A percentile compares a stretch with the other conserved stretches of the same genome.
phyloP scores from a whole-genome alignment of 495 filamentous ascomycete genomes.

The Penicillium angulare region DNA sequence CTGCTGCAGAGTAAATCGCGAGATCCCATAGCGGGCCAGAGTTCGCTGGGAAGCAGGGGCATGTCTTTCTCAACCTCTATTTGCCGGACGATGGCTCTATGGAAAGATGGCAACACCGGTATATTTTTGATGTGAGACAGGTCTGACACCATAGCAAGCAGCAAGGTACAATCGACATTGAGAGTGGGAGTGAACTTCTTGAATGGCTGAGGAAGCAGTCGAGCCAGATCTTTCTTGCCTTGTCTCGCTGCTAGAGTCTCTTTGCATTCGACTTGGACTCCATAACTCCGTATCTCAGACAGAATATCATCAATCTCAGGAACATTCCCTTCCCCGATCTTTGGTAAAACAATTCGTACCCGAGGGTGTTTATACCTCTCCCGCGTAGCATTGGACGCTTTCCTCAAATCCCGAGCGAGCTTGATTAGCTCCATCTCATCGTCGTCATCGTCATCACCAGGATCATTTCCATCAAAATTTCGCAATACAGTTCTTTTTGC shows the following conservation, averaged over 20 bases:
- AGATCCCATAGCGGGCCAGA: conserved; percentile 61
- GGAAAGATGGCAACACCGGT: conserved; percentile 39
- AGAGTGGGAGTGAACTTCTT: conserved; percentile 55
- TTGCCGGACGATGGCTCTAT: conserved; percentile 59
- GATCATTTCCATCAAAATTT: conserved; percentile 26
- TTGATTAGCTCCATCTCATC: conserved; percentile 57
- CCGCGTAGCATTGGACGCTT: conserved; percentile 51
- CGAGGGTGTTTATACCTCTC: conserved; percentile 58
- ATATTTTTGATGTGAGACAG: conserved; percentile 56
- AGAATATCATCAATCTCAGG: conserved; percentile 59
- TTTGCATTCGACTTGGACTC: conserved; percentile 51
- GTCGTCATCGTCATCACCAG: conserved; percentile 36
- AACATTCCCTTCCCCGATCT: conserved; percentile 47
- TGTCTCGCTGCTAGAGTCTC: conserved; percentile 23
- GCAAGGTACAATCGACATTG: conserved; percentile 74
- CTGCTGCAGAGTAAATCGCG: conserved; percentile 59
- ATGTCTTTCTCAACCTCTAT: conserved; percentile 62
- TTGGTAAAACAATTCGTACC: conserved; percentile 60
- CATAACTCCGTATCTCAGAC: conserved; percentile 54
- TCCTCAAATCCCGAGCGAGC: conserved; percentile 52
- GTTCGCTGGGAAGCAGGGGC: conserved; percentile 55
- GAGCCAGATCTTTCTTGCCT: conserved; percentile 29
- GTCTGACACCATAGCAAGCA: conserved; percentile 71
- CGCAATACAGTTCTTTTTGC: conserved; percentile 29
- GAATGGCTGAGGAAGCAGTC: conserved; percentile 54